Percentiles rank a stretch among this genome's conserved stretches.
Evolutionary conservation across 2,329 filamentous ascomycete species (phyloP).

Genomic region (Aspergillus niger): DNA sequence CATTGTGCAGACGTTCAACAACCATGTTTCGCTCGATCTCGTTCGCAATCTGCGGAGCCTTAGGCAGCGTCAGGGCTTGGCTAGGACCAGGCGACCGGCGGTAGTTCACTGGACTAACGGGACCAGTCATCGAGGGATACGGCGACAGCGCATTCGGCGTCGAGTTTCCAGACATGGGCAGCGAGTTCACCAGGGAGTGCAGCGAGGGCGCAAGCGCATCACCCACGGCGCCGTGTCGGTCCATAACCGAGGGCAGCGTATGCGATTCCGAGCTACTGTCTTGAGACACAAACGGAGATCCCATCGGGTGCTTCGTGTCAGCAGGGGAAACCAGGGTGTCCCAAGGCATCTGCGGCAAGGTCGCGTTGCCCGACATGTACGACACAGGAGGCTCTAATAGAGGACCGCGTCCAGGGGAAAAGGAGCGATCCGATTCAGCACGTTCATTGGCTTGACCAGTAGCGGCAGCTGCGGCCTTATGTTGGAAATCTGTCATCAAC

Average conservation of each 20-base stretch:
- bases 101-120: conserved; percentile 69
- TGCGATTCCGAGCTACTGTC: conserved; percentile 60
- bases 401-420: conserved; percentile 69
- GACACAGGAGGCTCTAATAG: conserved; percentile 76
- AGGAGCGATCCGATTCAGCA: conserved; percentile 59
- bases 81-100: conserved; percentile 69
- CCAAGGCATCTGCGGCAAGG: conserved; percentile 86
- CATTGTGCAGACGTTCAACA: conserved; percentile 78
- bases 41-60: conserved; percentile 75
- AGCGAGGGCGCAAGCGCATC: conserved; percentile 66
- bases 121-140: conserved; percentile 67
- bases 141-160: conserved; percentile 76
- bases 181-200: conserved; percentile 71
- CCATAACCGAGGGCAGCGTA: conserved; percentile 69
- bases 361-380: conserved; percentile 76
- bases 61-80: conserved; percentile 64
- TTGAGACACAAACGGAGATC: conserved; percentile 67
- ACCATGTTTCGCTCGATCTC: conserved; percentile 86
- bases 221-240: conserved; percentile 60
- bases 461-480: conserved; percentile 78
- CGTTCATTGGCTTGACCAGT: conserved; percentile 53
- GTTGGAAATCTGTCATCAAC: conserved; percentile 97
- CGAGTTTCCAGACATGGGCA: conserved; percentile 67
- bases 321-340: conserved; percentile 77
- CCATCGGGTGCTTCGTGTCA: conserved; percentile 74